Conservation (phyloP, 805 yeast species). For the Ogataea trehaloabstinens region DNA sequence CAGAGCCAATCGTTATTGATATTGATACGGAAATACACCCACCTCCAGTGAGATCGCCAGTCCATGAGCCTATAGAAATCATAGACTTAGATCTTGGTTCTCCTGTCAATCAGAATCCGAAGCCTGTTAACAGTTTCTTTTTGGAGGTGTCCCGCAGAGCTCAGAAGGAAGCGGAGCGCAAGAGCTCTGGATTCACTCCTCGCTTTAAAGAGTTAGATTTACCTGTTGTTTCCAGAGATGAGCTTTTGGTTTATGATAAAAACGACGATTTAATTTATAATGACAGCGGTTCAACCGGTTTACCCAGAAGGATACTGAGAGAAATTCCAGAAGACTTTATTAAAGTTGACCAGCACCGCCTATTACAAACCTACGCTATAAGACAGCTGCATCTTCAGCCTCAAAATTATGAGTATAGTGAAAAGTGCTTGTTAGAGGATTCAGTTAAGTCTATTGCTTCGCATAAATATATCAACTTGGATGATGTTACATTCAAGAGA, state of each 20-base stretch:
- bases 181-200: conserved; percentile 12
- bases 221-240: conserved; percentile 28
- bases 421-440: conserved; percentile 1
- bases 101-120: conserved; percentile 12
- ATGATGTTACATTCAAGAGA: conserved; percentile 8
- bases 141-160: conserved; percentile 39
- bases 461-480: conserved; percentile 5
- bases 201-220: conserved; percentile 32
- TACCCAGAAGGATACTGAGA: not conserved
- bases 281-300: not conserved
- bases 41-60: conserved; percentile 5
- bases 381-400: not conserved
- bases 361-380: not conserved
- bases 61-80: conserved; percentile 2
- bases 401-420: not conserved
- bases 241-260: conserved; percentile 35
- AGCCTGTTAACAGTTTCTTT: conserved; percentile 27
- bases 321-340: not conserved
- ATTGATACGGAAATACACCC: not conserved
- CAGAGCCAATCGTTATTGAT: not conserved
- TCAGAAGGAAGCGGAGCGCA: conserved; percentile 18
- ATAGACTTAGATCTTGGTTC: conserved; percentile 4
- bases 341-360: conserved; percentile 2
- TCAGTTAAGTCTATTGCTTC: conserved; percentile 3
- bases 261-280: conserved; percentile 7